Base-by-base conservation (phyloP, 352 stramenopile species). In the Phytophthora megakarya region DNA sequence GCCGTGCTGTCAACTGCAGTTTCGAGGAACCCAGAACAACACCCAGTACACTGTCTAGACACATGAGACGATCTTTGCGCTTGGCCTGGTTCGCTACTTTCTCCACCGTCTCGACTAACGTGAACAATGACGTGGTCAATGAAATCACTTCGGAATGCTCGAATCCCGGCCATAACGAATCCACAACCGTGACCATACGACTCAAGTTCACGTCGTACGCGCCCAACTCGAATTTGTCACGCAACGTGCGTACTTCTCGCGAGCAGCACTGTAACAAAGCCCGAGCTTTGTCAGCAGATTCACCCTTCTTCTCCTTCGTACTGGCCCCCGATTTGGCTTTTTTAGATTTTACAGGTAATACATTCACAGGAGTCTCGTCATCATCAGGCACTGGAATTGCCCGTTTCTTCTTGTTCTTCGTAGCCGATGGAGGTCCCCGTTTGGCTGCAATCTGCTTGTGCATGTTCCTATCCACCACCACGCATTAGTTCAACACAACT, bases 21-120 rank as follows among this genome's bases (percentile, higher is more conserved):
- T 70, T 67, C 0, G 67, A 49, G 18, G 59, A 63, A 10, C 39
- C 55, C 12, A 80, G 25, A 16, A 89, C 39, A 13, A 77, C 49
- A 15, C 59, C 51, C 32, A 91, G 56, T 39, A 81, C 61, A 5
- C 67, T 77, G 57, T 84, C 68, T 2, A 91, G 68, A 40, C 76
- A 86, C 50, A 80, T 46, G 16, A 89, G 65, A 1, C 76, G 78
- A 42, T 87, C 78, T 39, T 62, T 62, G 25, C 78, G 78, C 28
- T 80, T 81, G 1, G 54, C 42, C 0, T 51, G 39, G 18, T 72
- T 55, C 16, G 53, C 62, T 5, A 91, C 65, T 25, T 79, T 77
- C 26, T 76, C 65, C n/a, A 74, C 70, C 9, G 72, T 72, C 39
- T 86, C 74, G 1, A 86, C 67, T 12, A 88, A 43, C 7, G 58